Percentiles rank a stretch among this genome's conserved stretches.
phyloP scores from a whole-genome alignment of 148 eudicot species.

The Rhododendron williamsianum region DNA sequence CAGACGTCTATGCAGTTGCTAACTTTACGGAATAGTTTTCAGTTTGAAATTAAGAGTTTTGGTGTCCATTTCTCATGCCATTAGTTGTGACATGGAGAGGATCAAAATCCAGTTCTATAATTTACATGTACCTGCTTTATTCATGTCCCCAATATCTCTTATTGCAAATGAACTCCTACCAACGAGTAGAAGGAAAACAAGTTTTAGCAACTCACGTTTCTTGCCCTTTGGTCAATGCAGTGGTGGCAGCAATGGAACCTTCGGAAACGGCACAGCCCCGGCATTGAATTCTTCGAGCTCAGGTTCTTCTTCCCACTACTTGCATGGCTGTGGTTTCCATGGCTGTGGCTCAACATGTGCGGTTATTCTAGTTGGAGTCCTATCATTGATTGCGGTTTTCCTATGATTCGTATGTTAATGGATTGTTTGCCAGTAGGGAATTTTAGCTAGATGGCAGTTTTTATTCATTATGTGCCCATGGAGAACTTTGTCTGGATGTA shows the following conservation, averaged over 20 bases:
- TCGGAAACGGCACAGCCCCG: slow-evolving; percentile 47
- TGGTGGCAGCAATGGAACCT: slow-evolving; percentile 33
- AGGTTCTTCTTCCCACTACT: slow-evolving; percentile 14
- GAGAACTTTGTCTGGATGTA: neutral
- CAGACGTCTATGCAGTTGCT: neutral
- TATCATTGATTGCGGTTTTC: slow-evolving; percentile 22
- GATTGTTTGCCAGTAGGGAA: neutral
- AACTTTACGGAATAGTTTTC: neutral
- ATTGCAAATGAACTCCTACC: neutral
- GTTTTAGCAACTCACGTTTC: neutral
- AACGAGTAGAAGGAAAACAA: neutral
- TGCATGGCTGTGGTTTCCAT: neutral
- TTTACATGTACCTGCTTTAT: neutral
- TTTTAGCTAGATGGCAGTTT: neutral
- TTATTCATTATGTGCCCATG: neutral
- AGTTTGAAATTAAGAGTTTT: neutral
- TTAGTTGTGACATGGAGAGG: neutral
- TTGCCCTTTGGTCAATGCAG: slow-evolving; percentile 10
- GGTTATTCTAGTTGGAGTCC: slow-evolving; percentile 13
- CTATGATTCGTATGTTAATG: slow-evolving; percentile 9
- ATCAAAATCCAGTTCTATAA: neutral
- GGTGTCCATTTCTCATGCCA: neutral
- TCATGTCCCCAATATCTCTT: neutral
- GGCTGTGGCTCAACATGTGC: slow-evolving; percentile 11
- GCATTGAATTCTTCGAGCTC: slow-evolving; percentile 48